Conservation (phyloP, 352 stramenopile genomes). For the Blastocystis sp. region DNA sequence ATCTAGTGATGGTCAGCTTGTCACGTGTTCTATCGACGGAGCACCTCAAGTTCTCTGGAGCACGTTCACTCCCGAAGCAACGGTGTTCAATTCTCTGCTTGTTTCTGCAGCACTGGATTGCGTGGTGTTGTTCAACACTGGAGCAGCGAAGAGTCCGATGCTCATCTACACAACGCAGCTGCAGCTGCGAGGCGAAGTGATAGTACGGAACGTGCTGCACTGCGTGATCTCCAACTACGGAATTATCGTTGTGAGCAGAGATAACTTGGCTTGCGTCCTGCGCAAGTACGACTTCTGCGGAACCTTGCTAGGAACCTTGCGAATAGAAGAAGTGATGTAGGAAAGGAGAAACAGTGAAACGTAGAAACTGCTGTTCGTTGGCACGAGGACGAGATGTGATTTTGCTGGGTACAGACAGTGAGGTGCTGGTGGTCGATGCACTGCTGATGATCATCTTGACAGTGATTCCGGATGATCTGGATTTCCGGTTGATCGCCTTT, state of each 20-base stretch:
- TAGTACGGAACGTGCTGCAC: neutral
- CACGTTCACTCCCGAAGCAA: neutral
- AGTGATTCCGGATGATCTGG: neutral
- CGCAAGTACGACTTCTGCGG: constrained; percentile 23
- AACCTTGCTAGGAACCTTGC: neutral
- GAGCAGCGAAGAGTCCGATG: neutral
- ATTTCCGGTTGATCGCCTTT: neutral
- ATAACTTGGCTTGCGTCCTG: neutral
- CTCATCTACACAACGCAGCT: constrained; percentile 4
- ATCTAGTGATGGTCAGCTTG: neutral
- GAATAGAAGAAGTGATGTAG: neutral
- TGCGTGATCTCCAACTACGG: neutral
- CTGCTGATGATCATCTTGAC: neutral
- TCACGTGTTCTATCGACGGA: neutral
- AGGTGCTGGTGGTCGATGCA: neutral
- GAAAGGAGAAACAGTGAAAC: neutral
- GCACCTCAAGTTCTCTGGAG: neutral
- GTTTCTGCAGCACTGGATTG: neutral
- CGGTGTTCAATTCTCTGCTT: too few species aligned
- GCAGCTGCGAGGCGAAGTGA: neutral
- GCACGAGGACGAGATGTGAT: neutral
- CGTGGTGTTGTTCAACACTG: neutral
- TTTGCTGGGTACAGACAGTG: neutral
- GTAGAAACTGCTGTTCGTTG: neutral
- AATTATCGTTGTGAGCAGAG: neutral